These are phyloP conservation scores for Mycena belliarum DNA, from an alignment of 768 basidiomycete species.

Conservation along the genomic window DNA sequence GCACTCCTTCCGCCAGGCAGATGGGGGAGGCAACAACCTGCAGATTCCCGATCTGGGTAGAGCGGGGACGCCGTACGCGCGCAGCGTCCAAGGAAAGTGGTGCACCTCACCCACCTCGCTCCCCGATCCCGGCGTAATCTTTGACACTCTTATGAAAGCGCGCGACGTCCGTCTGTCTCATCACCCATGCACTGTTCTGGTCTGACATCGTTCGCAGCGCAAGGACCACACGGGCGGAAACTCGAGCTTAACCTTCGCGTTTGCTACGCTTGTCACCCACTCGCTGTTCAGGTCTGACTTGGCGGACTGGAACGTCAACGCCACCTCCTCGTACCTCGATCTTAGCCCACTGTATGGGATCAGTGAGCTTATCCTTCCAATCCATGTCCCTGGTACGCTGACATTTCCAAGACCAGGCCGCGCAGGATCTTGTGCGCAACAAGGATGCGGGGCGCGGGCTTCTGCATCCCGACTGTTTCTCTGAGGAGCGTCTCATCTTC, in stretches of 20 bases:
- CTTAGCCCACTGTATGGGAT: slow-evolving; percentile 58
- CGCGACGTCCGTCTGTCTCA: slow-evolving; percentile 37
- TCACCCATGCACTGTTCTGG: slow-evolving; percentile 24
- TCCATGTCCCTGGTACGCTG: background rate
- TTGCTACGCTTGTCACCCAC: slow-evolving; percentile 66
- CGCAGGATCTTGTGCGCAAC: slow-evolving; percentile 47
- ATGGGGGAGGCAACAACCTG: slow-evolving; percentile 52
- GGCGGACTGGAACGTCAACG: slow-evolving; percentile 46
- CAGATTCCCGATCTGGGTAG: slow-evolving; percentile 48
- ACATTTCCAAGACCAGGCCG: slow-evolving; percentile 31
- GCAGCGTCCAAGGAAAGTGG: slow-evolving; percentile 48
- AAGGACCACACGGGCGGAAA: slow-evolving; percentile 55
- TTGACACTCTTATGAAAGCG: slow-evolving; percentile 57
- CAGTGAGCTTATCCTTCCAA: slow-evolving; percentile 28
- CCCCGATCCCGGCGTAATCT: slow-evolving; percentile 61
- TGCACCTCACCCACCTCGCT: slow-evolving; percentile 42
- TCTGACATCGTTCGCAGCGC: slow-evolving; percentile 30
- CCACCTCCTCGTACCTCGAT: slow-evolving; percentile 58
- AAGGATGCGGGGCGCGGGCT: slow-evolving; percentile 50
- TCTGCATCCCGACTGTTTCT: slow-evolving; percentile 54
- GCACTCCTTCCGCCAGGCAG: slow-evolving; percentile 44
- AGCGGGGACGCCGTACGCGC: slow-evolving; percentile 53
- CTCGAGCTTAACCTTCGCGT: slow-evolving; percentile 65
- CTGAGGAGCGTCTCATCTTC: slow-evolving; percentile 52
- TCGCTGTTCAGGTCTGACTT: slow-evolving; percentile 53